A percentile compares a stretch with the other conserved stretches of the same genome.
Conservation (phyloP, 768 basidiomycete species). For the Amanita fuliginea region DNA sequence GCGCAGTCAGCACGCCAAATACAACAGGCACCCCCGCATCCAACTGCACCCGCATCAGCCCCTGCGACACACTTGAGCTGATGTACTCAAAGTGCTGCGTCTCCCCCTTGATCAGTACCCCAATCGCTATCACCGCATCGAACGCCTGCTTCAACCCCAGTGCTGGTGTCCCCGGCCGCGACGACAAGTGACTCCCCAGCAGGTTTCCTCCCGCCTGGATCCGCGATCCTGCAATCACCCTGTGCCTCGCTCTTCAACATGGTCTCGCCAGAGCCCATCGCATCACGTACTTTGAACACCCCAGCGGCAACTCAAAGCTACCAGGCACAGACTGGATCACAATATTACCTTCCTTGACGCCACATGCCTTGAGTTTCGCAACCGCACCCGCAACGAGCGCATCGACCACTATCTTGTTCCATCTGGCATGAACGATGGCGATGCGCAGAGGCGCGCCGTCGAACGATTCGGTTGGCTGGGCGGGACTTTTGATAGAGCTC, state of each 20-base stretch:
- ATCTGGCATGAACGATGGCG: slow-evolving; percentile 91
- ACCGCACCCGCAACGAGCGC: slow-evolving; percentile 75
- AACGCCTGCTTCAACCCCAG: slow-evolving; percentile 53
- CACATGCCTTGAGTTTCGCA: slow-evolving; percentile 68
- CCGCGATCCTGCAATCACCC: slow-evolving; percentile 83
- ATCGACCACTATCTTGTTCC: slow-evolving; percentile 86
- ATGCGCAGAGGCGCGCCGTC: slow-evolving; percentile 79
- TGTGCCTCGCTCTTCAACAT: slow-evolving; percentile 18
- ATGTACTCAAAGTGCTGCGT: slow-evolving; percentile 99
- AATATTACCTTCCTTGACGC: slow-evolving; percentile 87
- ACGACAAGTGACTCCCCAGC: slow-evolving; percentile 28
- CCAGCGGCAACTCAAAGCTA: slow-evolving; percentile 87
- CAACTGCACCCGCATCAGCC: slow-evolving; percentile 88
- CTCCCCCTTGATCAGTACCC: slow-evolving; percentile 93
- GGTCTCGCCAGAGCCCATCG: not conserved
- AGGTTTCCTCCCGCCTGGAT: slow-evolving; percentile 65
- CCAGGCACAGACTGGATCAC: slow-evolving; percentile 88
- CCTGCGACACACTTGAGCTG: slow-evolving; percentile 86
- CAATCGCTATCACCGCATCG: slow-evolving; percentile 94
- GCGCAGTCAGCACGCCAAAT: slow-evolving; percentile 90
- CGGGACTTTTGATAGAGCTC: slow-evolving; percentile 70
- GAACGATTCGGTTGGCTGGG: slow-evolving; percentile 44
- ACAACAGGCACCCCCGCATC: slow-evolving; percentile 92
- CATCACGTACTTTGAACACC: slow-evolving; percentile 64
- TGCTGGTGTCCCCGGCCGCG: slow-evolving; percentile 44